A percentile compares a stretch with the other conserved stretches of the same genome.
Evolutionary conservation across 164 flowering plant species (phyloP).

Genomic region (Stephania yunnanensis): DNA sequence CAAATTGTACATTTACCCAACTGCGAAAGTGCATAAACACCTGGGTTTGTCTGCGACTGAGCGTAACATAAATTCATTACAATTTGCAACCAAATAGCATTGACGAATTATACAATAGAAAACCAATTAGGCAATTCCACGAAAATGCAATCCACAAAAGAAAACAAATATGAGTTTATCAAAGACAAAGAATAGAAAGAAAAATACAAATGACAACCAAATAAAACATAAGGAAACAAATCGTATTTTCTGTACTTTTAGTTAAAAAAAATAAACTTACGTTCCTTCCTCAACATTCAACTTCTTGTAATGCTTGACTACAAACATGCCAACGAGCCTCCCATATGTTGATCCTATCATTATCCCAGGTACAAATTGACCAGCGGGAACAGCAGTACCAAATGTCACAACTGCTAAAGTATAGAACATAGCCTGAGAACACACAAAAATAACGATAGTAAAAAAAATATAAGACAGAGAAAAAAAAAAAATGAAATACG

Average conservation of each 20-base stretch:
- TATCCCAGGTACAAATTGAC: constrained; percentile 98
- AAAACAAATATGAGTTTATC: neutral
- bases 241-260: neutral
- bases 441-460: neutral
- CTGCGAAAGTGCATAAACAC: neutral
- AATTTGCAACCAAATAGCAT: neutral
- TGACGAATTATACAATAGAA: too few species aligned
- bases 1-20: too few species aligned
- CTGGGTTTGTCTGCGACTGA: neutral
- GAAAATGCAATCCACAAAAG: too few species aligned
- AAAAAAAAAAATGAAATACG: too few species aligned
- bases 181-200: neutral
- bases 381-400: constrained; percentile 99
- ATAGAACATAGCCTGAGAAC: constrained; percentile 87
- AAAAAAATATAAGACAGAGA: neutral
- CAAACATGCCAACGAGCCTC: constrained; percentile 97
- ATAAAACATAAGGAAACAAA: neutral
- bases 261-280: constrained; percentile 41
- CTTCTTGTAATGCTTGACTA: constrained; percentile 82
- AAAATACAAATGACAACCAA: neutral
- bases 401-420: constrained; percentile 92
- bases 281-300: constrained; percentile 98
- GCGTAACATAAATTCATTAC: neutral
- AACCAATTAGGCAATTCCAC: too few species aligned
- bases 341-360: constrained; percentile 99